Percentiles rank a stretch among this genome's conserved stretches.
These are phyloP conservation scores for Arabidopsis arenosa DNA, from an alignment of 345 rosid species.

Conservation along the genomic window DNA sequence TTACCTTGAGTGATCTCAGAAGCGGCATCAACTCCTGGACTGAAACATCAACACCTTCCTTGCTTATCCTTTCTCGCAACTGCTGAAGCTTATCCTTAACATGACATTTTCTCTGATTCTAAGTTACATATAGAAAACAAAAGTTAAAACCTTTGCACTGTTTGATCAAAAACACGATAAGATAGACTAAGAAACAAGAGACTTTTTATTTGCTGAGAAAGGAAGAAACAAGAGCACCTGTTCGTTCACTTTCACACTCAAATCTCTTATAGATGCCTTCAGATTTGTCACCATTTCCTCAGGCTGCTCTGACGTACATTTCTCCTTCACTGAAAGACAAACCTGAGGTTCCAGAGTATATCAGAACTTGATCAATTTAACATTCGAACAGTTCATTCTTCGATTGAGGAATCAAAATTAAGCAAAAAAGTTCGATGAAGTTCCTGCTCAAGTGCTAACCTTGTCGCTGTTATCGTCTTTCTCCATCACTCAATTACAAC, in stretches of 20 bases:
- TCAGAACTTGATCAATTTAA: slow-evolving; percentile 18
- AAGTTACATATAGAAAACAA: slow-evolving; percentile 18
- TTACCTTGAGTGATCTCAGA: slow-evolving; percentile 58
- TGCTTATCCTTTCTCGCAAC: slow-evolving; percentile 50
- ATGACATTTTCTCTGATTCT: slow-evolving; percentile 54
- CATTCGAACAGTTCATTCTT: background rate
- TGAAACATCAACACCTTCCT: slow-evolving; percentile 44
- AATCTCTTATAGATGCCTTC: slow-evolving; percentile 47
- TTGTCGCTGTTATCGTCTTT: slow-evolving; percentile 33
- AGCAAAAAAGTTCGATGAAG: background rate
- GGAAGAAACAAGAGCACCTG: slow-evolving; percentile 46
- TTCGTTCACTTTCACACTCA: slow-evolving; percentile 43
- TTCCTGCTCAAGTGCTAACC: slow-evolving; percentile 22
- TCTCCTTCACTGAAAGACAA: slow-evolving; percentile 13
- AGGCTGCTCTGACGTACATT: slow-evolving; percentile 19
- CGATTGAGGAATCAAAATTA: slow-evolving; percentile 20
- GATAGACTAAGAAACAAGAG: slow-evolving; percentile 10
- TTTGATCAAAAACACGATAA: slow-evolving; percentile 5
- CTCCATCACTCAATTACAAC: slow-evolving; percentile 24
- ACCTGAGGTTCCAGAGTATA: slow-evolving; percentile 25
- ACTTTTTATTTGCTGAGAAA: background rate
- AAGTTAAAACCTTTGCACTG: slow-evolving; percentile 9
- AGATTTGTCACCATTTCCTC: slow-evolving; percentile 43
- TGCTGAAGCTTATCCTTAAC: slow-evolving; percentile 46
- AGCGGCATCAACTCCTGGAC: slow-evolving; percentile 55